phyloP scores from a whole-genome alignment of 305 asterid genomes.

The Plantago rigida region DNA sequence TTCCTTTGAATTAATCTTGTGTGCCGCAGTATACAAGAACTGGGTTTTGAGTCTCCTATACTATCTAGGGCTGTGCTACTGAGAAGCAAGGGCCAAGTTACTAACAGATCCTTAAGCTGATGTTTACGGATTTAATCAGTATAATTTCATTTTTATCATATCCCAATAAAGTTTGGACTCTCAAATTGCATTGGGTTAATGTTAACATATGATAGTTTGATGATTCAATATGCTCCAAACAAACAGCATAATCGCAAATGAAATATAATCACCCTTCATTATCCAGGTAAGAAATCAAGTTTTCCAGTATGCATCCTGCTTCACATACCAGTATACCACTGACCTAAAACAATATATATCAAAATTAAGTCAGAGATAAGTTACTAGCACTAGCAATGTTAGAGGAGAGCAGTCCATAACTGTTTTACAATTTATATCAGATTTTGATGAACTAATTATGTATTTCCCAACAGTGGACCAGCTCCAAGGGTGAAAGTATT shows the following conservation, averaged over 20 bases:
- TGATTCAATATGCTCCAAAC: neutral
- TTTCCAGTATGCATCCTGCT: slow-evolving; percentile 98
- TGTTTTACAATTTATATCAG: slow-evolving; percentile 8
- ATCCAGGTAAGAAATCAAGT: slow-evolving; percentile 80
- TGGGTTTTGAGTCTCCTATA: no score
- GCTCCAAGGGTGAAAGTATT: slow-evolving; percentile 17
- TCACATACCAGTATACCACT: slow-evolving; percentile 89
- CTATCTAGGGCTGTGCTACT: no score
- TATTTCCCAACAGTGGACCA: slow-evolving; percentile 10
- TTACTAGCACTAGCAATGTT: slow-evolving; percentile 14
- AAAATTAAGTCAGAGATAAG: slow-evolving; percentile 27
- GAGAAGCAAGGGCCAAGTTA: no score
- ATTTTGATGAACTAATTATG: slow-evolving; percentile 8
- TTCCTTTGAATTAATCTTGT: no score
- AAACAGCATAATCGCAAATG: neutral
- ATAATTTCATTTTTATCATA: no score
- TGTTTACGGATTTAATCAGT: no score
- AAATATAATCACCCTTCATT: slow-evolving; percentile 55
- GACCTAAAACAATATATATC: slow-evolving; percentile 40
- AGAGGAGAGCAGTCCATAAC: slow-evolving; percentile 4
- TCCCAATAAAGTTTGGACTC: no score
- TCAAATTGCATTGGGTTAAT: no score
- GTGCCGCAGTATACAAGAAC: neutral
- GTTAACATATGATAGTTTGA: no score
- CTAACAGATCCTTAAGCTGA: no score